phyloP scores from a whole-genome alignment of 2,329 filamentous ascomycete genomes.

The Pseudopyrenochaeta lycopersici region DNA sequence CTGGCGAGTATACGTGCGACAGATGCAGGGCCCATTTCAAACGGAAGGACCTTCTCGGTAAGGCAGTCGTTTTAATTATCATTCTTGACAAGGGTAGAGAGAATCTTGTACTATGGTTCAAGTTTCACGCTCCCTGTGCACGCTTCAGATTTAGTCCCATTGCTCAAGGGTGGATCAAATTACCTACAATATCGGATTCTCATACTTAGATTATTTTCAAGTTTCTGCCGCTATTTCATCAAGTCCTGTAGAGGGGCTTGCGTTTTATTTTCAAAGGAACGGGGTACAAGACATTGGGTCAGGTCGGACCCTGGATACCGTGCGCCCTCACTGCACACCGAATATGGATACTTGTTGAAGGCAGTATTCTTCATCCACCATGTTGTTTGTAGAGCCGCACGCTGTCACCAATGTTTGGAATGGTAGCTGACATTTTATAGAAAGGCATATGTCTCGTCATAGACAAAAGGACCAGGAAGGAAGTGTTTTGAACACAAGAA shows the following conservation, averaged over 20 bases:
- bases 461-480: slow-evolving; percentile 64
- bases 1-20: slow-evolving; percentile 62
- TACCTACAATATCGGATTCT: no score
- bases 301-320: background rate
- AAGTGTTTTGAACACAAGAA: slow-evolving; percentile 62
- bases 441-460: slow-evolving; percentile 65
- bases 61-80: slow-evolving; percentile 36
- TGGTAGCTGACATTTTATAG: slow-evolving; percentile 50
- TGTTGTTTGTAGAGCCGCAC: slow-evolving; percentile 6
- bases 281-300: no score
- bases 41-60: slow-evolving; percentile 67
- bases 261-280: no score
- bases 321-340: slow-evolving; percentile 7
- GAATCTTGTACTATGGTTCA: background rate
- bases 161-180: no score
- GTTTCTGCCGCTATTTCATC: no score
- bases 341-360: background rate
- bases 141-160: no score
- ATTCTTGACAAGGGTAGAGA: background rate
- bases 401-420: slow-evolving; percentile 1
- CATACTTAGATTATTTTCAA: no score
- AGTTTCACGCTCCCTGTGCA: slow-evolving; percentile 5
- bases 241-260: no score
- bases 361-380: background rate
- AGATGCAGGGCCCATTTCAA: slow-evolving; percentile 70